phyloP scores from a whole-genome alignment of 2,329 filamentous ascomycete genomes.

The Talaromyces sp. region DNA sequence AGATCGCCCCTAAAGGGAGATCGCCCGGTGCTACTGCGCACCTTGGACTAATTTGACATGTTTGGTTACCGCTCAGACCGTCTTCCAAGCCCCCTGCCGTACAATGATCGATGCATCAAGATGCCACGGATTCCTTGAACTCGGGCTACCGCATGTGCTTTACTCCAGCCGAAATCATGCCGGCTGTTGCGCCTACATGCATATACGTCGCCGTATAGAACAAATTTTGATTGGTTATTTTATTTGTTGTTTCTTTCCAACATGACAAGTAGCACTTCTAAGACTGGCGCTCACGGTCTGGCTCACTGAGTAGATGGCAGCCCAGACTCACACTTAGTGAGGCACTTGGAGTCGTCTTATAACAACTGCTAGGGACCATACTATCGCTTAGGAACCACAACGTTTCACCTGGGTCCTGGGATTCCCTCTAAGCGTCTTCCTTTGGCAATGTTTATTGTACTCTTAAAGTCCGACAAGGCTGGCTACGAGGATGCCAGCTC shows the following conservation, averaged over 20 bases:
- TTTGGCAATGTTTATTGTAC: no score
- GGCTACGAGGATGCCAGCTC: no score
- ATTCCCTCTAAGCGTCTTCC: no score
- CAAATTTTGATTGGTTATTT: not conserved
- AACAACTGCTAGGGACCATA: no score
- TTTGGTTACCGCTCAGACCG: not conserved
- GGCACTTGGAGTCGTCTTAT: no score
- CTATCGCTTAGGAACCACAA: no score
- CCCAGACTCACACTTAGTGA: no score
- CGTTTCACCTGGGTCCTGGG: no score
- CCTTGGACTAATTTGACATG: not conserved
- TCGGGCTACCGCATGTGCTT: not conserved
- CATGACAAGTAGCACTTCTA: not conserved
- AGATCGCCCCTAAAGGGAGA: not conserved
- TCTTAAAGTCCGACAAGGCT: no score
- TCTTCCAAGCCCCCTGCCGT: not conserved
- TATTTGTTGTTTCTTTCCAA: not conserved
- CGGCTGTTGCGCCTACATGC: not conserved
- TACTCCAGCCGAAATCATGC: not conserved
- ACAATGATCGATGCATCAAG: no score
- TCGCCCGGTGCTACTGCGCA: not conserved
- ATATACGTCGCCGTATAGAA: not conserved
- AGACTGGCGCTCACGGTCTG: no score
- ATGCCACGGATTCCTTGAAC: not conserved
- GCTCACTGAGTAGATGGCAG: no score